phyloP scores from a whole-genome alignment of 192 early-diverging fungal genomes.

The Backusella morwellensis region DNA sequence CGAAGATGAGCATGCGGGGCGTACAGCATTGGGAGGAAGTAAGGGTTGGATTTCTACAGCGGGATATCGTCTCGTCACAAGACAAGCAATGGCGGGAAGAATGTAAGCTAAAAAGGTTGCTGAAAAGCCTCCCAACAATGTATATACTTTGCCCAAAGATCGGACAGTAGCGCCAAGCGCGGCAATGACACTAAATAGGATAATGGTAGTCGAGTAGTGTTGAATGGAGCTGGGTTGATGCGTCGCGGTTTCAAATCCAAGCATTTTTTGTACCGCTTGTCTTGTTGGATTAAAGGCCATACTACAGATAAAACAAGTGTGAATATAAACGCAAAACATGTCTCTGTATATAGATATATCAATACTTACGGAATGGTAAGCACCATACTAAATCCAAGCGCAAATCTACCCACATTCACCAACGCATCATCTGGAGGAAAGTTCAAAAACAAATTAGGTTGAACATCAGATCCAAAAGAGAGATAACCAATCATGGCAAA shows the following conservation, averaged over 20 bases:
- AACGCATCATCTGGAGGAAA: slow-evolving; percentile 54
- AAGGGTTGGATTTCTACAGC: not conserved
- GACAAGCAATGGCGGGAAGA: slow-evolving; percentile 42
- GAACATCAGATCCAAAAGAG: slow-evolving; percentile 57
- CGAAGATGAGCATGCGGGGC: not conserved
- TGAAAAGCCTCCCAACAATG: slow-evolving; percentile 46
- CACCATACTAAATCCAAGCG: slow-evolving; percentile 61
- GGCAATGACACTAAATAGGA: slow-evolving; percentile 36
- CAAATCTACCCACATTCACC: slow-evolving; percentile 60
- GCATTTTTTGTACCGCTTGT: slow-evolving; percentile 44
- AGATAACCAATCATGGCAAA: slow-evolving; percentile 65
- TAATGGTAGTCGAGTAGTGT: slow-evolving; percentile 41
- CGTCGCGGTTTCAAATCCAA: slow-evolving; percentile 43
- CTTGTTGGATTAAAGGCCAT: slow-evolving; percentile 49
- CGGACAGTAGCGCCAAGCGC: slow-evolving; percentile 35
- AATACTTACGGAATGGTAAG: slow-evolving; percentile 53
- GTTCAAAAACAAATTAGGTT: slow-evolving; percentile 68
- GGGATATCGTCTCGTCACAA: slow-evolving; percentile 10
- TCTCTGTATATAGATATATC: not conserved
- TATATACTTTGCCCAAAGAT: slow-evolving; percentile 46
- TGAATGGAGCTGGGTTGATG: slow-evolving; percentile 31
- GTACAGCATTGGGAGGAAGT: not conserved
- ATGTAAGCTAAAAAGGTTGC: slow-evolving; percentile 49
- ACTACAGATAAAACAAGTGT: not conserved
- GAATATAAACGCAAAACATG: not conserved